These are phyloP conservation scores for Penicillium riverlandense DNA, from an alignment of 495 filamentous ascomycete species.

Conservation along the genomic window DNA sequence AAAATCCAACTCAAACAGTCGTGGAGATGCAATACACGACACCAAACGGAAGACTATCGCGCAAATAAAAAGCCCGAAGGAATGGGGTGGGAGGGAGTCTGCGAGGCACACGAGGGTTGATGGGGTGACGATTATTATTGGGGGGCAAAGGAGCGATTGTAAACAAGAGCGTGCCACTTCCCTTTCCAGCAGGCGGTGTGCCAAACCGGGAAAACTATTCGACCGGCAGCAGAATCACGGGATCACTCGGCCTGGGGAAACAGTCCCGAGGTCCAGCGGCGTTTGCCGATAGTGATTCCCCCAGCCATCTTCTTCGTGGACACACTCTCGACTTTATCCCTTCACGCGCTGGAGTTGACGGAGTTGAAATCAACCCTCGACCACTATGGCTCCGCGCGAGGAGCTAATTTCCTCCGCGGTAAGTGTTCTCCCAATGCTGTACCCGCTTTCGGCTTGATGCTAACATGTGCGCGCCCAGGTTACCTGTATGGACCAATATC, in stretches of 20 bases:
- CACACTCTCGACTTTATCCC: conserved; percentile 7
- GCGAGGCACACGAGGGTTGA: conserved; percentile 11
- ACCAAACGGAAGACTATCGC: too few relatives aligned
- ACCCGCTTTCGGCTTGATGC: conserved; percentile 1
- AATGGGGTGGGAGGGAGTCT: conserved; percentile 8
- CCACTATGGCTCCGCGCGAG: conserved; percentile 66
- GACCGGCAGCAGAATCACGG: conserved; percentile 22
- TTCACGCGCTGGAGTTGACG: neutral
- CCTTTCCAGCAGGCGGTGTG: conserved; percentile 28
- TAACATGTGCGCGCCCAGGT: conserved; percentile 20
- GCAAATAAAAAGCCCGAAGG: too few relatives aligned
- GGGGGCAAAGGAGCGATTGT: conserved; percentile 10
- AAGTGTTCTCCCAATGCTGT: conserved; percentile 21
- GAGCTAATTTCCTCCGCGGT: conserved; percentile 79
- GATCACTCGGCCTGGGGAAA: conserved; percentile 32
- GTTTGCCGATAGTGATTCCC: conserved; percentile 18
- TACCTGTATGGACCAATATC: conserved; percentile 26
- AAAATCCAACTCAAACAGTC: too few relatives aligned
- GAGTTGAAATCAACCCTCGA: conserved; percentile 7
- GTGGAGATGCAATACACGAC: too few relatives aligned
- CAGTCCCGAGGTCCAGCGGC: conserved; percentile 38
- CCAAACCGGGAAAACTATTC: conserved; percentile 7
- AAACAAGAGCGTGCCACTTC: conserved; percentile 24
- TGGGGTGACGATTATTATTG: too few relatives aligned
- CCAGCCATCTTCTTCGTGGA: conserved; percentile 9